Conservation (phyloP, 306 rosid species). For the Macrotyloma uniflorum region DNA sequence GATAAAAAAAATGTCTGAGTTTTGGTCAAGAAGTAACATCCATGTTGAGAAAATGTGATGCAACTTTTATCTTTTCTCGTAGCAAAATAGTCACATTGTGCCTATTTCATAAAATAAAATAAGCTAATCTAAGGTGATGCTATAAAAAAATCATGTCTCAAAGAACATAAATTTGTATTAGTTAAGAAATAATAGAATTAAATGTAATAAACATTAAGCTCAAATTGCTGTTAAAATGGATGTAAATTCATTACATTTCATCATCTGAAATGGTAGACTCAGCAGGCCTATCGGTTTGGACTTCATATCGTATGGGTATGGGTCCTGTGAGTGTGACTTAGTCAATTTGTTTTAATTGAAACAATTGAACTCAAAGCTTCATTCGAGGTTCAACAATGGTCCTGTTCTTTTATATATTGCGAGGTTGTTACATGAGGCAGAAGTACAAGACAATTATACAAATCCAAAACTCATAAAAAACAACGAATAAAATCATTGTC, state of each 20-base stretch:
- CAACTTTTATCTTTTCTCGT: neutral
- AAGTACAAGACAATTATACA: neutral
- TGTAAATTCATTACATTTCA: neutral
- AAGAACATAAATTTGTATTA: neutral
- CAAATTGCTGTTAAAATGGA: neutral
- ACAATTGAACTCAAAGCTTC: neutral
- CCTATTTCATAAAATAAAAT: neutral
- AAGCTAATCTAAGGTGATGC: neutral
- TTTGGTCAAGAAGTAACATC: neutral
- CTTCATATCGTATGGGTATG: neutral
- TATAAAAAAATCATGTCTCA: neutral
- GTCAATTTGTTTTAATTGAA: neutral
- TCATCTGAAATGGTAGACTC: neutral
- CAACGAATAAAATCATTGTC: neutral
- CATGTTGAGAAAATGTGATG: neutral
- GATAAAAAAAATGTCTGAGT: neutral
- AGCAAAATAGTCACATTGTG: neutral
- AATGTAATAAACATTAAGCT: neutral
- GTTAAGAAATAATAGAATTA: neutral
- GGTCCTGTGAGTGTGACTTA: neutral
- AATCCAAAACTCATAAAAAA: neutral
- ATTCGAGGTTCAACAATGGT: neutral
- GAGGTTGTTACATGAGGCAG: neutral
- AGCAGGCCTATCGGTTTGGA: neutral
- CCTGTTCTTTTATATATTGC: neutral